Evolutionary conservation across 1,284 basidiomycete species (phyloP).

Genomic region (Microbotryomycetes sp.): DNA sequence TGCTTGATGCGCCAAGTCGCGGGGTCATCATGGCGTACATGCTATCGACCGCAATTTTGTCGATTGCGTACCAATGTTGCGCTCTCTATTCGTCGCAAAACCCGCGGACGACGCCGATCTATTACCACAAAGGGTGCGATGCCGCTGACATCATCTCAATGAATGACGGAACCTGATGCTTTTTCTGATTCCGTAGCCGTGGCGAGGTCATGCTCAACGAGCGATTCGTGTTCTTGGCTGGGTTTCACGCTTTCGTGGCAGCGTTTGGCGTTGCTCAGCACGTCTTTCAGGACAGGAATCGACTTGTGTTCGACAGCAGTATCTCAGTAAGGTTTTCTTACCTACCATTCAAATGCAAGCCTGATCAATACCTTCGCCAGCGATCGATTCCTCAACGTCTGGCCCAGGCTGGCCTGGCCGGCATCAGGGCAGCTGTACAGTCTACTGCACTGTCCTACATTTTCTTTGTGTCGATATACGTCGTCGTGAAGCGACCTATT

Average conservation of each 20-base stretch:
- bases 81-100: slow-evolving; percentile 14
- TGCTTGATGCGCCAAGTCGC: slow-evolving; percentile 1
- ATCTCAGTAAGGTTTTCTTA: slow-evolving; percentile 1
- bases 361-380: slow-evolving; percentile 1
- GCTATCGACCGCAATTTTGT: slow-evolving; percentile 5
- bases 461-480: slow-evolving; percentile 25
- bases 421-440: neutral
- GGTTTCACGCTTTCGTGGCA: slow-evolving; percentile 16
- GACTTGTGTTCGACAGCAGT: slow-evolving; percentile 24
- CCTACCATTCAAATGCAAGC: neutral
- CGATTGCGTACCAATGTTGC: slow-evolving; percentile 22
- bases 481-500: slow-evolving; percentile 24
- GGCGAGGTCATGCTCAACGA: slow-evolving; percentile 31
- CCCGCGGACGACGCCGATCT: slow-evolving; percentile 10
- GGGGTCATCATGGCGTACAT: slow-evolving; percentile 19
- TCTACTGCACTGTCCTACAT: slow-evolving; percentile 10
- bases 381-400: slow-evolving; percentile 30
- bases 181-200: slow-evolving; percentile 19
- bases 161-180: too few species aligned
- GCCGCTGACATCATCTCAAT: too few species aligned
- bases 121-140: slow-evolving; percentile 25
- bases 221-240: slow-evolving; percentile 20
- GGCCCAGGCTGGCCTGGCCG: neutral
- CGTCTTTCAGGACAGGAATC: slow-evolving; percentile 11
- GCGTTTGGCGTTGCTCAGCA: slow-evolving; percentile 17